Base-by-base conservation (phyloP, 1,139 yeast genomes). In the Debaryomyces nepalensis region DNA sequence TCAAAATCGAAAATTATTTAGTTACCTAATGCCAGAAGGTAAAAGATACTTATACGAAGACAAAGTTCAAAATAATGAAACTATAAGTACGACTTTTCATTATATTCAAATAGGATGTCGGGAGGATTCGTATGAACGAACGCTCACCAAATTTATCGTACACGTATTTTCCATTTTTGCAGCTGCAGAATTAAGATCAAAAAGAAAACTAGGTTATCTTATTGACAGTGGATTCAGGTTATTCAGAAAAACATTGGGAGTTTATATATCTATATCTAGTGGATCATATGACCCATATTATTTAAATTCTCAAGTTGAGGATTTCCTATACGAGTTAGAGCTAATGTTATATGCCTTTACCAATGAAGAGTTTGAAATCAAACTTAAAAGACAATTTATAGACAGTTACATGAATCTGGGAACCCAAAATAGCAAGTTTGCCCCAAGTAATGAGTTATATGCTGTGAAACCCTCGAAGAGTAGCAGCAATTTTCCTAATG, bases 31-130 rank as follows among this genome's bases (percentile, higher is more conserved):
- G 1, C 49, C 50, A 1, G 58, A 63, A 0, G 77, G 79, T 0
- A 60, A 57, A 2, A 63, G 69, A 40, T 70, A 57, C 41, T 50
- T 54, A 15, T 54, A 62, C 34, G 57, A 63, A 11, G 54, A 59
- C 12, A 22, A 39, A 1, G 23, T 67, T 0, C 66, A 72, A 19
- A 52, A 59, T 12, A 61, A 56, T 12, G 86, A 81, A 52, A 75
- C 75, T 3, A 72, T 76, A 29, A 78, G 73, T 48, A 64, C 81
- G 1, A 60, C 80, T 3, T 71, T 71, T 6, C 69, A 70, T 49
- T 84, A 76, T 51, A 58, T 82, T 24, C 87, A 84, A 57, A 63
- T 82, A 1, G 87, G 87, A 0, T 40, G 48, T 2, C 61, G 83
- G 42, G 55, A 59, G 2, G 69, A 73, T 49, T 29, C 43, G 0